Evolutionary conservation across 441 rosid species (phyloP).

Genomic region (Breynia disticha): DNA sequence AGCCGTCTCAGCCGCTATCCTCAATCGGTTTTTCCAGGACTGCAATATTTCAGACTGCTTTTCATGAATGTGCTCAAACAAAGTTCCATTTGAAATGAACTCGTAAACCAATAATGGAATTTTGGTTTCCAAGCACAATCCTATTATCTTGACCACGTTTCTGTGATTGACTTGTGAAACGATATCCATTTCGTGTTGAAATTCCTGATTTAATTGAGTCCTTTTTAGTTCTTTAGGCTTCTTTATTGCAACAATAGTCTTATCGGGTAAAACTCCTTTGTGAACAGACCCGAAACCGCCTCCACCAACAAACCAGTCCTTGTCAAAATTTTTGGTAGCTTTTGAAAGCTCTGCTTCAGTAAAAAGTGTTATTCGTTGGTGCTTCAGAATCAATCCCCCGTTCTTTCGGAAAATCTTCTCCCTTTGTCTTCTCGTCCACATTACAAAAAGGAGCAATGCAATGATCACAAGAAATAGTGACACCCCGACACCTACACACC

Average conservation of each 20-base stretch:
- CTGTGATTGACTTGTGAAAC: constrained; percentile 9
- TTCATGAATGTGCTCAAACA: constrained; percentile 6
- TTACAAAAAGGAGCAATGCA: too few relatives aligned
- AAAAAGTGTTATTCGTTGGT: constrained; percentile 10
- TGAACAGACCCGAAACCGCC: constrained; percentile 8
- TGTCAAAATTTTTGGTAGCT: constrained; percentile 6
- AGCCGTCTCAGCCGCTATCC: constrained; percentile 15
- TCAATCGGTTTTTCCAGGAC: constrained; percentile 6
- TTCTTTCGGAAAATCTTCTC: constrained; percentile 5
- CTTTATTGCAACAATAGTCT: constrained; percentile 1
- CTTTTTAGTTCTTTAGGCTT: constrained; percentile 4
- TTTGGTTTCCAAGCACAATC: constrained; percentile 8
- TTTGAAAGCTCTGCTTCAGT: constrained; percentile 7
- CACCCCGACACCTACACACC: too few relatives aligned
- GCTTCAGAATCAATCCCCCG: constrained; percentile 6
- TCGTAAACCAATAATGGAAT: constrained; percentile 9
- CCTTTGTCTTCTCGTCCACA: not conserved
- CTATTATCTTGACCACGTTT: constrained; percentile 9
- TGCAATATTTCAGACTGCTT: not conserved
- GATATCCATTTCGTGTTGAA: constrained; percentile 5
- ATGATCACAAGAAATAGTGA: too few relatives aligned
- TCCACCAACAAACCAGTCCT: constrained; percentile 1
- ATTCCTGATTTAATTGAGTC: constrained; percentile 2
- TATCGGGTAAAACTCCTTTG: constrained; percentile 1
- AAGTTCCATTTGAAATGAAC: constrained; percentile 9